Evolutionary conservation across 2,329 filamentous ascomycete genomes (phyloP), one percentile per base, ranked within the genome.

Genomic region (Tympanopsis confertula): DNA sequence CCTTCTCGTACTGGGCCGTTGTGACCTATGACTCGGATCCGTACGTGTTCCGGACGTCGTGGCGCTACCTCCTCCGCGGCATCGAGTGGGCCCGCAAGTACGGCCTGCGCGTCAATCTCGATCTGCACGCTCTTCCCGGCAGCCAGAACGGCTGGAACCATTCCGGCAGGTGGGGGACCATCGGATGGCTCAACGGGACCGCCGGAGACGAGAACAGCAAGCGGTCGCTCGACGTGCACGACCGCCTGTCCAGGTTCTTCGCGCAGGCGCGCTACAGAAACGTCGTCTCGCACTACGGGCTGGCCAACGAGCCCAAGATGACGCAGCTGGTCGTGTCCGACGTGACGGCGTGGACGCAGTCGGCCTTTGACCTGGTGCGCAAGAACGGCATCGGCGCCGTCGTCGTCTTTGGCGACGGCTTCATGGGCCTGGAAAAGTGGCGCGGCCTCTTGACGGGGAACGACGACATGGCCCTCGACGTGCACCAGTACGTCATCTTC

Each of bases 71-170:
- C 2, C 72, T 98, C 7, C 80, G 91, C 13, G 86, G 72, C 7
- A 94, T 98, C 46, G 91, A 98, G 57, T 98, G 86, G 72, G 86
- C 84, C 33, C 82, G 91, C 19, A 88, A 93, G 52, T 83, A 95
- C 55, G 91, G 91, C 0, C 66, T 98, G 4, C 82, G 91, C 2
- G 78, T 98, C 29, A 96, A 96, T 44, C 74, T 98, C 3, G 91
- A 98, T 56, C 63, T 95, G 4, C 91, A 98, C 60, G 87, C 73
- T n/a, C 67, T 91, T 0, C 89, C 89, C 0, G 91, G 91, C 0
- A 89, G 83, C 42, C 91, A 96, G 53, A 98, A 98, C 51, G 91
- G 91, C 2, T 96, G 89, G 89, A 95, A 95, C 50, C 91, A 98
- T 58, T 93, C 85, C 47, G 91, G 91, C 0, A 76, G 78, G 7